phyloP scores from a whole-genome alignment of 164 flowering plant genomes.

The Taxillus chinensis region DNA sequence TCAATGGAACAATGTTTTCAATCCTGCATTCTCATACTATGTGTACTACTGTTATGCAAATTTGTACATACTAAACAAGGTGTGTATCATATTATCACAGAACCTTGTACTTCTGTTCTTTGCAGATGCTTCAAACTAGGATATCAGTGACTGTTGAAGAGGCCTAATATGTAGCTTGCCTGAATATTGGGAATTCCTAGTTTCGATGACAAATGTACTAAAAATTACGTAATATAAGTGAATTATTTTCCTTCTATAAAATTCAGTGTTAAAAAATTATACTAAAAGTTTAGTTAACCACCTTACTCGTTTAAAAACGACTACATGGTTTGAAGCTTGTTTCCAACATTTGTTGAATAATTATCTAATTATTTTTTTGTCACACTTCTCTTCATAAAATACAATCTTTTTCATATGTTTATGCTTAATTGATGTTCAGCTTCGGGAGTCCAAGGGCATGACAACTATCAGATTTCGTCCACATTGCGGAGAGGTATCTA shows the following conservation, averaged over 20 bases:
- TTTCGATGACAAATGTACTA: too few relatives aligned
- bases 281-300: too few relatives aligned
- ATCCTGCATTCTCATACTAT: conserved; percentile 96
- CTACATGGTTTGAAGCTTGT: not conserved
- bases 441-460: conserved; percentile 96
- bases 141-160: too few relatives aligned
- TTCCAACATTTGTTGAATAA: not conserved
- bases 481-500: conserved; percentile 86
- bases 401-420: not conserved
- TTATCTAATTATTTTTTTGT: not conserved
- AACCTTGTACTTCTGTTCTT: not conserved
- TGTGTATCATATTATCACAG: conserved; percentile 6
- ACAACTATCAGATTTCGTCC: conserved; percentile 92
- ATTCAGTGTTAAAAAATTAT: too few relatives aligned
- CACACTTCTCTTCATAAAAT: not conserved
- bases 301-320: too few relatives aligned
- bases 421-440: conserved; percentile 24
- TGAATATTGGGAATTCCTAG: too few relatives aligned
- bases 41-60: conserved; percentile 93
- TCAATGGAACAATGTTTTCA: conserved; percentile 93
- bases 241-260: too few relatives aligned
- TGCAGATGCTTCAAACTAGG: too few relatives aligned
- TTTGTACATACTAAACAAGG: conserved; percentile 92
- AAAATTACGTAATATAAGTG: too few relatives aligned
- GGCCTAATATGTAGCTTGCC: too few relatives aligned